Evolutionary conservation across 2,329 filamentous ascomycete genomes (phyloP), one percentile per base, ranked within the genome.

Genomic region (Aspergillus unguis): DNA sequence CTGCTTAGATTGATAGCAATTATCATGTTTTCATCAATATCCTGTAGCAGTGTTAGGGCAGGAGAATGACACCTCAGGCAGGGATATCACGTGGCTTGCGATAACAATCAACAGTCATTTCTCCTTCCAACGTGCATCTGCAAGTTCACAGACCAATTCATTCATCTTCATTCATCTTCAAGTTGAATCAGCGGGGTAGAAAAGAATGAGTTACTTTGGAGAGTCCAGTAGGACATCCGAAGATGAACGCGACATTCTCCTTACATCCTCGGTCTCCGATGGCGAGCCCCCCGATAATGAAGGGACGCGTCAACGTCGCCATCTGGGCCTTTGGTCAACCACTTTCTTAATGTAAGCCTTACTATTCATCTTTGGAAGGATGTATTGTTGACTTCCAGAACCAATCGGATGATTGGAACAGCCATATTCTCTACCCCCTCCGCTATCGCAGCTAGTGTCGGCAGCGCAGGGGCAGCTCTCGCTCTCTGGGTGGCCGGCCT

Each of bases 381-480:
- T 0, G 7, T 23, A 4, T n/a, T 49, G 7, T 7, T 0, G 25
- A 36, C 11, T n/a, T 5, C 17, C 17, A 53, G 52, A 28, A 53
- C 52, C 5, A 53, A 53, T 36, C 52, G 52, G 26, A 53, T 53
- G 52, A 53, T 53, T 10, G 52, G 52, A 7, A 53, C 52, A 5
- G 52, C 52, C 4, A 53, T 53, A 11, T 53, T 88, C 61, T 85
- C 85, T 0, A 87, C 84, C 0, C 85, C 84, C 0, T 85, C 82
- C 0, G 77, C 82, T 3, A 85, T 89, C 48, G 75, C 86, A 1
- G 77, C 80, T 27, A 78, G 81, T 0, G 83, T 83, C 1, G 85
- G 86, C 2, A 88, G 84, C 52, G 77, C 85, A 0, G 85, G 84
- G 0, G 72, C 87, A 1, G 77, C 83, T 1, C 67, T 88, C 5